These are phyloP conservation scores for Grosmannia clavigera DNA, from an alignment of 2,329 filamentous ascomycete species.

Conservation along the genomic window DNA sequence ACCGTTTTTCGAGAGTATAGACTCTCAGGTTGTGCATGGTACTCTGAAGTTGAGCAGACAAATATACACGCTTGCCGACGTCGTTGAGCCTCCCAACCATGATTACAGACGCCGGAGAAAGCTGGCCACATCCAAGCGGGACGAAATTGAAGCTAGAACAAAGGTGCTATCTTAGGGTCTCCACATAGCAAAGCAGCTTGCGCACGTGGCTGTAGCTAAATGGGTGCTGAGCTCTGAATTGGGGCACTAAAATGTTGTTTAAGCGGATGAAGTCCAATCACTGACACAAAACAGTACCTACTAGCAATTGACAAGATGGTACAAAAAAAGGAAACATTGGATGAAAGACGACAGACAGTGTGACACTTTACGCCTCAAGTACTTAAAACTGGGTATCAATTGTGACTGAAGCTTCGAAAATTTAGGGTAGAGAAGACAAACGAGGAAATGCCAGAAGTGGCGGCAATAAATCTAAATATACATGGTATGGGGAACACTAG, in stretches of 20 bases:
- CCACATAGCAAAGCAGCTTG: slow-evolving; percentile 16
- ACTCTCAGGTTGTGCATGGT: background rate
- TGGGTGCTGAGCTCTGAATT: slow-evolving; percentile 13
- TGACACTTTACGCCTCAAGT: background rate
- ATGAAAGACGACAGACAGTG: too few species aligned
- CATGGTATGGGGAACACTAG: background rate
- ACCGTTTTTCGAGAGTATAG: background rate
- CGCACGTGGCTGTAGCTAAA: slow-evolving; percentile 22
- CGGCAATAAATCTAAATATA: background rate
- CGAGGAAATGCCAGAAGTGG: background rate
- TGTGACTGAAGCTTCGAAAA: background rate
- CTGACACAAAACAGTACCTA: background rate
- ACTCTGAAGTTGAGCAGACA: background rate
- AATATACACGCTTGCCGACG: background rate
- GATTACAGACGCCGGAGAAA: slow-evolving; percentile 10
- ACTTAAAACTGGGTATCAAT: background rate
- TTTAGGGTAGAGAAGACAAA: background rate
- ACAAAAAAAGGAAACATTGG: too few species aligned
- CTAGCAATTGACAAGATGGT: background rate
- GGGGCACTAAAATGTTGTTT: background rate
- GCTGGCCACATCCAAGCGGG: slow-evolving; percentile 6
- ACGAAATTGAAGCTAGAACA: slow-evolving; percentile 12
- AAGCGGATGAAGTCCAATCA: background rate
- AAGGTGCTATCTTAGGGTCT: slow-evolving; percentile 14
- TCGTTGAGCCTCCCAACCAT: background rate